Percentiles rank a stretch among this genome's conserved stretches.
phyloP scores from a whole-genome alignment of 1,139 yeast species.

The Maudiozyma humilis region DNA sequence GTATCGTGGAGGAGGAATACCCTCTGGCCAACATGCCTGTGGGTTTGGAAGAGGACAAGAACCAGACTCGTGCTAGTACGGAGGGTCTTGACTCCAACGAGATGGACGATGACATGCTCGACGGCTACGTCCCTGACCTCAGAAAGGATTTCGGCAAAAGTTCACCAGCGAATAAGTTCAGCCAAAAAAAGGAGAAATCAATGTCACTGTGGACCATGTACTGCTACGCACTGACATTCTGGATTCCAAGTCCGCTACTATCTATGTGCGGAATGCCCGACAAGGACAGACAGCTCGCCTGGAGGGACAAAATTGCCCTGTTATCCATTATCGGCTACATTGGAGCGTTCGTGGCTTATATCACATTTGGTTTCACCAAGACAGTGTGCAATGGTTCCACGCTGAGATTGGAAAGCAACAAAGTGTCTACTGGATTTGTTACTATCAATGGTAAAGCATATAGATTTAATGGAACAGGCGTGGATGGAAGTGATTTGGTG shows the following conservation, averaged over 20 bases:
- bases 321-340: slow-evolving; percentile 64
- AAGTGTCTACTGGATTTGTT: slow-evolving; percentile 46
- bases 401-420: slow-evolving; percentile 49
- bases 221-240: slow-evolving; percentile 72
- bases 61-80: neutral
- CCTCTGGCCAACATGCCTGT: slow-evolving; percentile 4
- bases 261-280: slow-evolving; percentile 68
- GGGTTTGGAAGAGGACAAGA: neutral
- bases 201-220: slow-evolving; percentile 66
- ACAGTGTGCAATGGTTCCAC: slow-evolving; percentile 56
- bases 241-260: slow-evolving; percentile 81
- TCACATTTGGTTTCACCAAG: slow-evolving; percentile 85
- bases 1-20: slow-evolving; percentile 5
- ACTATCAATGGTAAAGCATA: slow-evolving; percentile 78
- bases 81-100: neutral
- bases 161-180: neutral
- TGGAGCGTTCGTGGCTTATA: slow-evolving; percentile 74
- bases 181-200: slow-evolving; percentile 8
- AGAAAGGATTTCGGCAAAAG: slow-evolving; percentile 2
- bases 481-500: slow-evolving; percentile 69
- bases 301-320: slow-evolving; percentile 93
- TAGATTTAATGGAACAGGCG: slow-evolving; percentile 59
- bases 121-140: slow-evolving; percentile 2
- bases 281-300: slow-evolving; percentile 80
- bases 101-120: neutral